Evolutionary conservation across 495 filamentous ascomycete genomes (phyloP), one percentile per base, ranked within the genome.

Genomic region (Penicillium maclennaniae): DNA sequence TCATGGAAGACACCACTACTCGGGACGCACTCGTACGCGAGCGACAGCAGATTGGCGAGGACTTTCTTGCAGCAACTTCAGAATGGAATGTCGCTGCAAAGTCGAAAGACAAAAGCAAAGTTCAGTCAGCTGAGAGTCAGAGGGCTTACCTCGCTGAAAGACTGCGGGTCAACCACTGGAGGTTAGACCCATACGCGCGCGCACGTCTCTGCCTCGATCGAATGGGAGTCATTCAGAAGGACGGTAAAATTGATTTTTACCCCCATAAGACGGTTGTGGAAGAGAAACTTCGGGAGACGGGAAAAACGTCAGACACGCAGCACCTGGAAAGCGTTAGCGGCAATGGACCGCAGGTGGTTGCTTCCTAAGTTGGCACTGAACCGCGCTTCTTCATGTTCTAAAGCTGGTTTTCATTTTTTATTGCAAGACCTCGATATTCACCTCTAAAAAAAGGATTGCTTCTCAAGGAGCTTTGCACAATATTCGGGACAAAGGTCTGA

Each of bases 141-240:
- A 75, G 80, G 46, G 80, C 84, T 9, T 75, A 76, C 42, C 63
- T 96, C 4, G 71, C 83, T 0, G 80, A 79, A 53, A 67, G 78
- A 43, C 63, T 97, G 51, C 74, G 81, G 9, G 76, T 80, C 37
- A 88, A 90, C 52, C 95, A 97, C 69, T 98, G 93, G 92, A 65
- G 71, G 19, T 59, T 91, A 2, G 89, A 93, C 60, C 86, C 86
- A 0, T 90, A 89, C 64, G 37, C 87, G 7, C 75, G 90, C n/a
- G 87, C 87, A 14, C 73, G 84, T 59, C 81, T 79, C 7, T 68
- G 76, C 28, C 88, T 92, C 51, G 89, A 93, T 60, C 80, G 89
- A 17, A 80, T 73, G 4, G 81, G 86, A 0, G 76, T 92, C 45
- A 79, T 93, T 40, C 68, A 77, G 42, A 64, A 75, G 1, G 85